Evolutionary conservation across 441 rosid species (phyloP), one percentile per base, ranked within the genome.

Genomic region (Pelargonium hybrid): DNA sequence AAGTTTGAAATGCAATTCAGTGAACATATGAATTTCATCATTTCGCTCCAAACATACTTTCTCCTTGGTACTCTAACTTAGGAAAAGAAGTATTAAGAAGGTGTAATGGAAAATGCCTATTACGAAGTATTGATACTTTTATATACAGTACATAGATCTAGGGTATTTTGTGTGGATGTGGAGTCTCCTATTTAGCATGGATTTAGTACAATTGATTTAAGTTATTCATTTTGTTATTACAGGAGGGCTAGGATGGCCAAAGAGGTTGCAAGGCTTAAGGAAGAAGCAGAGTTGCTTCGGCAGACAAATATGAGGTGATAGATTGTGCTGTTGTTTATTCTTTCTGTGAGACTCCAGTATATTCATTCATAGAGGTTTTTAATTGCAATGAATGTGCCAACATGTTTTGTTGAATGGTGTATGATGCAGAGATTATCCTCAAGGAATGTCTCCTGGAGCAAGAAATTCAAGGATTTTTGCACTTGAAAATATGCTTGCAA

Each of bases 191-290:
- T 48, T n/a, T 8, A n/a, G 29, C n/a, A 43, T n/a, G 5, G 20
- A 29, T 54, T 70, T 23, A n/a, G 3, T 15, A 20, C 8, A 74
- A 68, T 67, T 71, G 63, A 78, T 71, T 65, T 14, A 66, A 57
- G 50, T 48, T 20, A 64, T 67, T 66, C 18, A 68, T 57, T 75
- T 74, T 70, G 75, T 65, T 66, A 66, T 69, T 75, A 14, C 72
- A 94, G 99, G 97, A 87, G 98, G 82, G 88, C 87, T 77, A 88
- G 84, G 78, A 92, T 94, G 90, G 97, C 93, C 14, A 86, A 86
- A 70, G 99, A 94, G 82, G 75, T 86, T 72, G 91, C 97, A 64
- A 86, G 76, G 76, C 75, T 94, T 72, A 92, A 88, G 81, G 96
- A 92, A 78, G 99, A 94, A 82, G 82, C 77, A 61, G 81, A 81